Evolutionary conservation across 2,329 filamentous ascomycete species (phyloP), one percentile per base, ranked within the genome.

Genomic region (Macrophomina tecta): DNA sequence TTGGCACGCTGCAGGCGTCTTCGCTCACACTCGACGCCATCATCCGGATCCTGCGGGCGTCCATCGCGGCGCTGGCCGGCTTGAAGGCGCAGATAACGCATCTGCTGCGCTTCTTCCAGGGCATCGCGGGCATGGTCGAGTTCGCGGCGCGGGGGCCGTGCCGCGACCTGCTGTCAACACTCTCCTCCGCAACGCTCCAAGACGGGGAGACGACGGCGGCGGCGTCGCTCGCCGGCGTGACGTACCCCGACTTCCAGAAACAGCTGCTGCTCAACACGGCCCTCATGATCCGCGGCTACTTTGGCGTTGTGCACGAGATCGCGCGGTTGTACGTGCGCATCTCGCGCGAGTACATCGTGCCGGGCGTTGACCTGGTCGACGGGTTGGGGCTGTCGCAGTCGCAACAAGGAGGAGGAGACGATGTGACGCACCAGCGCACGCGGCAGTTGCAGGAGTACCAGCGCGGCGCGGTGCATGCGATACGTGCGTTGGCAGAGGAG

Each of bases 51-150:
- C 52, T 65, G 9, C 64, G 64, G 8, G 64, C 64, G 2, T 58
- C 51, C 28, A 65, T 65, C 28, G 56, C 23, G 7, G 52, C 52
- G 12, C 52, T 65, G 0, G 28, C 64, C 4, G 64, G 51, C 2
- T 6, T 65, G 1, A 65, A 65, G 48, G 64, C 56, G 34, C 64
- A 65, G 16, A 65, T 65, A 11, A 65, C 64, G 8, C 23, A 18
- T 2, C 49, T 65, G 7, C 42, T 65, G 9, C 64, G 55, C 28
- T 65, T 65, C 30, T 65, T 65, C 40, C 36, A 65, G 46, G 64
- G 51, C 12, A 65, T 65, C 9, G 40, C 64, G 8, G 42, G 18
- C 2, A 65, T 65, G 64, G 64, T 65, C n/a, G 64, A 65, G 64
- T 65, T 65, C 30, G 64, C 64, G 11, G 64, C 64, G 3, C 49